Percentiles rank a stretch among this genome's conserved stretches.
Conservation (phyloP, 805 yeast genomes). For the Candida sonorensis region DNA sequence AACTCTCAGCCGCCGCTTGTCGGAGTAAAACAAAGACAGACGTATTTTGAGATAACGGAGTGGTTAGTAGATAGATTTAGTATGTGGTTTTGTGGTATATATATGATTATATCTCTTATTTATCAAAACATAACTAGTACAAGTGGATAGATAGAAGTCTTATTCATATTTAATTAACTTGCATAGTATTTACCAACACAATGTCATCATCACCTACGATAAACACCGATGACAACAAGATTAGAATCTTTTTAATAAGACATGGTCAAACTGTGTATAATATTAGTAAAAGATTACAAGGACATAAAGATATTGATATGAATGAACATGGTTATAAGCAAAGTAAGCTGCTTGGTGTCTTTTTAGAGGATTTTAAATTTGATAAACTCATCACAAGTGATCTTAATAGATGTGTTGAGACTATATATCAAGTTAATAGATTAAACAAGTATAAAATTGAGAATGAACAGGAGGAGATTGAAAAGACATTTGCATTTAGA, state of each 20-base stretch:
- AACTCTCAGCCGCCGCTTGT: too few species aligned
- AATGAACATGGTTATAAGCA: conserved; percentile 58
- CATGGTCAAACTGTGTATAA: conserved; percentile 85
- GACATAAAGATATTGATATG: conserved; percentile 62
- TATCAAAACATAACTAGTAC: too few species aligned
- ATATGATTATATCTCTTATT: too few species aligned
- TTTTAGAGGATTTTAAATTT: conserved; percentile 32
- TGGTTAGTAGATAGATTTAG: too few species aligned
- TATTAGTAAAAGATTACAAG: conserved; percentile 63
- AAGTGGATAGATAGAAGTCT: too few species aligned
- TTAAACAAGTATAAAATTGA: conserved; percentile 8
- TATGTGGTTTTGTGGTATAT: too few species aligned
- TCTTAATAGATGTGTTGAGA: conserved; percentile 53
- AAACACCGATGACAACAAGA: conserved; percentile 11
- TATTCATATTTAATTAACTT: too few species aligned
- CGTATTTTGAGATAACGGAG: too few species aligned
- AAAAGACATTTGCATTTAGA: conserved; percentile 41
- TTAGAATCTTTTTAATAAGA: conserved; percentile 53
- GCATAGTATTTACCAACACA: too few species aligned
- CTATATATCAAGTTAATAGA: conserved; percentile 40
- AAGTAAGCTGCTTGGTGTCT: conserved; percentile 46
- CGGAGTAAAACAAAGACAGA: too few species aligned
- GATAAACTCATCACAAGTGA: conserved; percentile 49
- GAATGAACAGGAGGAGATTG: conserved; percentile 14
- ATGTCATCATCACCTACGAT: conserved; percentile 16